Conservation (phyloP, 169 alveolate species). For the Plasmodium malariae region DNA sequence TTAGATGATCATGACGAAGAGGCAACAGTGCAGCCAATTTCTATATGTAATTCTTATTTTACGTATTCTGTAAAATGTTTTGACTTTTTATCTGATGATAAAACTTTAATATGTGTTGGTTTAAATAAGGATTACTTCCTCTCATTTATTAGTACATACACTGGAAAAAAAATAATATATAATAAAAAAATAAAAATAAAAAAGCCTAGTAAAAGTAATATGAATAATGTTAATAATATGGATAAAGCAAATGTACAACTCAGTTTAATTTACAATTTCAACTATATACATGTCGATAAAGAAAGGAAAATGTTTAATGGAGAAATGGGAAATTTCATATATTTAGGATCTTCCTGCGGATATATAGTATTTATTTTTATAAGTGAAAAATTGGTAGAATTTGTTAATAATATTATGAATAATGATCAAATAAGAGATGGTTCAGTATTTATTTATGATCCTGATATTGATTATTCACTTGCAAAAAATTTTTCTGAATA, state of each 20-base stretch:
- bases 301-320: conserved; percentile 59
- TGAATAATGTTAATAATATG: conserved; percentile 3
- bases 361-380: conserved; percentile 50
- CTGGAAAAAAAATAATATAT: conserved; percentile 47
- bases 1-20: conserved; percentile 40
- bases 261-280: conserved; percentile 45
- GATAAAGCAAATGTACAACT: background rate
- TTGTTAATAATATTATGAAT: conserved; percentile 26
- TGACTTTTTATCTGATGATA: conserved; percentile 59
- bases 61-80: conserved; percentile 49
- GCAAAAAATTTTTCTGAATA: background rate
- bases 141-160: conserved; percentile 51
- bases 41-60: conserved; percentile 42
- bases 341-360: conserved; percentile 69
- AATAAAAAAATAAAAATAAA: conserved; percentile 47
- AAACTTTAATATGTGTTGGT: conserved; percentile 67
- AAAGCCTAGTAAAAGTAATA: conserved; percentile 4
- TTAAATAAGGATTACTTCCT: conserved; percentile 60
- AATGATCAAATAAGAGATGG: conserved; percentile 35
- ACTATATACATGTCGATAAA: conserved; percentile 39
- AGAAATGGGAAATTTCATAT: conserved; percentile 37
- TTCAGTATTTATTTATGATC: conserved; percentile 44
- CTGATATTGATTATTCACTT: background rate
- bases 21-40: conserved; percentile 30
- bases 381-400: conserved; percentile 33